These are phyloP conservation scores for Melampsora americana DNA, from an alignment of 1,284 basidiomycete genomes.

Conservation along the genomic window DNA sequence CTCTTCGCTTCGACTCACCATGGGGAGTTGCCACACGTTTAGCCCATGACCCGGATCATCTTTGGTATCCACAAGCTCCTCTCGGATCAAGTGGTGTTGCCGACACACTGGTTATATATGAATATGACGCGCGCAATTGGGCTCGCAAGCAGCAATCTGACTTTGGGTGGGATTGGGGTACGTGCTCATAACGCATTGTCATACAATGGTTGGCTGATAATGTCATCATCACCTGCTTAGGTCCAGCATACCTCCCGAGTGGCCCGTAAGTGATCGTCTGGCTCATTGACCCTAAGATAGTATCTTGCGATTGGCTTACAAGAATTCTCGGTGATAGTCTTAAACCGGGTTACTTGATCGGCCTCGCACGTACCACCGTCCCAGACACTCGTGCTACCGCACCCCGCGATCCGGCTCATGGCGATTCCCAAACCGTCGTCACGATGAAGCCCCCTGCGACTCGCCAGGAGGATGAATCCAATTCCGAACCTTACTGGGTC, in stretches of 20 bases:
- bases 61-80: constrained; percentile 25
- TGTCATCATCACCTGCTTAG: not conserved
- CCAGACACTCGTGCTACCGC: not conserved
- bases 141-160: constrained; percentile 50
- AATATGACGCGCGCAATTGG: constrained; percentile 49
- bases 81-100: not conserved
- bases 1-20: constrained; percentile 30
- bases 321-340: not conserved
- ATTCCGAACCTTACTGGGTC: constrained; percentile 12
- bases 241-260: constrained; percentile 34
- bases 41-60: constrained; percentile 20
- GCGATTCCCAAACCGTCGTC: not conserved
- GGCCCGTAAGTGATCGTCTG: constrained; percentile 33
- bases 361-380: constrained; percentile 17
- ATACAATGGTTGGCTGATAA: not conserved
- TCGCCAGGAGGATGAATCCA: not conserved
- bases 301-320: not conserved
- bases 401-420: not conserved
- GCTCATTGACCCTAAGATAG: not conserved
- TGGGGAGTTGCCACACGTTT: constrained; percentile 21
- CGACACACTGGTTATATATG: constrained; percentile 44
- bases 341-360: constrained; percentile 25
- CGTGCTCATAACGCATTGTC: not conserved
- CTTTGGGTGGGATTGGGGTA: constrained; percentile 52
- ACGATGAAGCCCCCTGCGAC: not conserved